phyloP scores from a whole-genome alignment of 192 early-diverging fungal species.

The Chytriomyces confervae region DNA sequence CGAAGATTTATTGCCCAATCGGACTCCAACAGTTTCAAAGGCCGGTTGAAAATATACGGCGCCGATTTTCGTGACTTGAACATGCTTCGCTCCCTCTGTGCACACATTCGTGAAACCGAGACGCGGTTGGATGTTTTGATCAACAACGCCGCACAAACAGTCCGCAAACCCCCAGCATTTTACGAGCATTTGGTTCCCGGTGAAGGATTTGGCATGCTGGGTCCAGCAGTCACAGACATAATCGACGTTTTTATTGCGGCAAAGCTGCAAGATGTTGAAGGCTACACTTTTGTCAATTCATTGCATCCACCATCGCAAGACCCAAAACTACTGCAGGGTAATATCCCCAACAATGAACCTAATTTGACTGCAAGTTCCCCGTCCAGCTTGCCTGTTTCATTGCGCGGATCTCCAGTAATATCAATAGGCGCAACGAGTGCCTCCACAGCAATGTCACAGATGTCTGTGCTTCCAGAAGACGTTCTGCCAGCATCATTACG shows the following conservation, averaged over 20 bases:
- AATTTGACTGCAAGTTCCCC: neutral
- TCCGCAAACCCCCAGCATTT: conserved; percentile 57
- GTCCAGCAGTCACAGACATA: neutral
- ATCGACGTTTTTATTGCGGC: conserved; percentile 37
- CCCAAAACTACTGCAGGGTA: too few species aligned
- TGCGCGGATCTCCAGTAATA: neutral
- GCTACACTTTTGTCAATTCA: conserved; percentile 30
- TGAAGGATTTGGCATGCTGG: conserved; percentile 32
- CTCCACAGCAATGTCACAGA: conserved; percentile 50
- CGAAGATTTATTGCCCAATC: conserved; percentile 45
- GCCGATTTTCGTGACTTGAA: conserved; percentile 56
- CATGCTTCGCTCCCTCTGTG: conserved; percentile 50
- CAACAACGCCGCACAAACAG: conserved; percentile 64
- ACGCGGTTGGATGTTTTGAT: conserved; percentile 52
- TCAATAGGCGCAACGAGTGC: conserved; percentile 9
- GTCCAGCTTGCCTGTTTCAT: neutral
- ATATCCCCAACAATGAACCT: neutral
- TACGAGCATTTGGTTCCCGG: conserved; percentile 53
- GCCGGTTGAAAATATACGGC: conserved; percentile 51
- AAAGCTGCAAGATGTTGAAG: conserved; percentile 28
- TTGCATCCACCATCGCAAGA: neutral
- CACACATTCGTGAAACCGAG: conserved; percentile 43
- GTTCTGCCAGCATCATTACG: neutral
- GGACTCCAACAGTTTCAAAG: conserved; percentile 41
- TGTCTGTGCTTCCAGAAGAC: conserved; percentile 42